Evolutionary conservation across 192 early-diverging fungal species (phyloP), one percentile per base, ranked within the genome.

Genomic region (Dissophora globulifera): DNA sequence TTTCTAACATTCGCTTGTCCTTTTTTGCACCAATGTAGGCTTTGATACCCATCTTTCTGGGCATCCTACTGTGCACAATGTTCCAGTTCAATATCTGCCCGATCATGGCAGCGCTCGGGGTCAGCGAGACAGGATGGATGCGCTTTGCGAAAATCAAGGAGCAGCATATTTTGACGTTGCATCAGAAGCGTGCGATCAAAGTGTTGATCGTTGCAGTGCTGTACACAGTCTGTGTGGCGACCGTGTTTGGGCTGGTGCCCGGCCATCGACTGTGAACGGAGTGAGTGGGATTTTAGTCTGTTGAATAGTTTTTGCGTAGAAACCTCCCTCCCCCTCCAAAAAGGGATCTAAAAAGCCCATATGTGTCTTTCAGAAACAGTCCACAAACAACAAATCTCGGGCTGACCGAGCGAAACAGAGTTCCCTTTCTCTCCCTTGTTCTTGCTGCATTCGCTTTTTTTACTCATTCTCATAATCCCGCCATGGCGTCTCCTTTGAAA

Each of bases 1-100:
- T 23, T 31, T 1, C 41, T 30, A 20, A 12, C 15, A 22, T 9
- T 30, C 43, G 17, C 11, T 31, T n/a, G 3, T 27, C 29, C 0
- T 48, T 19, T 49, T 19, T 30, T 38, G 35, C 13, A 13, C 13
- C 35, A 13, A 38, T 38, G 35, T 56, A 72, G 69, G 62, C 62
- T 10, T 9, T 75, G 3, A 75, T 75, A 11, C 71, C 71, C 13
- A 60, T 66, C 15, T 75, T 66, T 35, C 13, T 66, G 1, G 71
- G 71, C 25, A 42, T 48, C 11, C 25, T 75, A 2, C 10, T 66
- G 17, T 75, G 71, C 57, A 66, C 71, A 2, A 66, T 62, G 3
- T 75, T 75, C 43, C 71, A 75, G 35, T 75, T 66, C 50, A 75
- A 75, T 8, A 38, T 75, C 25, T 75, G 71, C 16, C 71, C 71